Evolutionary conservation across 768 basidiomycete genomes (phyloP).

Genomic region (Naganishia friedmannii): DNA sequence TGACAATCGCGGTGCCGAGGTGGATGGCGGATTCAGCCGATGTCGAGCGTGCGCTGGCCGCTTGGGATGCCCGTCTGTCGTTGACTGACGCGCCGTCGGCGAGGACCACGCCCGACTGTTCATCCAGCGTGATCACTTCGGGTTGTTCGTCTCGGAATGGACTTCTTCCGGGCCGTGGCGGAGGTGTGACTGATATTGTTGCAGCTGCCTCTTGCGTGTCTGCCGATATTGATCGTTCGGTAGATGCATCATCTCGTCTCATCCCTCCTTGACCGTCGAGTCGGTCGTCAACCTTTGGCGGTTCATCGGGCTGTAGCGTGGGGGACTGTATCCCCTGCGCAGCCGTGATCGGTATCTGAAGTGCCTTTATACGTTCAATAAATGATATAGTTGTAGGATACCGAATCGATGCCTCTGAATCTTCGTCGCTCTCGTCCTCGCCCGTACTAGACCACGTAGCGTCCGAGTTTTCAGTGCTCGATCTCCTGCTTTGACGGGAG

Average conservation of each 20-base stretch:
- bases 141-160: not conserved
- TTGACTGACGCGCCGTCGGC: too few species aligned
- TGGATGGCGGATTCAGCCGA: not conserved
- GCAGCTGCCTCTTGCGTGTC: not conserved
- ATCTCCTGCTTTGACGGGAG: not conserved
- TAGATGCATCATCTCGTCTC: not conserved
- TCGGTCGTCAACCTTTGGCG: not conserved
- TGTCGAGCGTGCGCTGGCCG: not conserved
- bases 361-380: constrained; percentile 16
- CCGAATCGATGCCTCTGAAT: constrained; percentile 10
- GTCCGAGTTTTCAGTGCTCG: not conserved
- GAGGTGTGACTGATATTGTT: not conserved
- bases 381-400: constrained; percentile 14
- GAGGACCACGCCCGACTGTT: not conserved
- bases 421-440: constrained; percentile 9
- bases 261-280: not conserved
- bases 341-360: not conserved
- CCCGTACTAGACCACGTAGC: constrained; percentile 12
- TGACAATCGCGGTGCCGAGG: not conserved
- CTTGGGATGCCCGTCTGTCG: too few species aligned
- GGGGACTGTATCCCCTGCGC: not conserved
- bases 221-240: too few species aligned
- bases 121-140: not conserved
- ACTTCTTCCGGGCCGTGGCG: constrained; percentile 4
- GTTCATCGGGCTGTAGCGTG: not conserved